Evolutionary conservation across 2,329 filamentous ascomycete species (phyloP), one percentile per base, ranked within the genome.

Genomic region (Penicillium brasilianum): DNA sequence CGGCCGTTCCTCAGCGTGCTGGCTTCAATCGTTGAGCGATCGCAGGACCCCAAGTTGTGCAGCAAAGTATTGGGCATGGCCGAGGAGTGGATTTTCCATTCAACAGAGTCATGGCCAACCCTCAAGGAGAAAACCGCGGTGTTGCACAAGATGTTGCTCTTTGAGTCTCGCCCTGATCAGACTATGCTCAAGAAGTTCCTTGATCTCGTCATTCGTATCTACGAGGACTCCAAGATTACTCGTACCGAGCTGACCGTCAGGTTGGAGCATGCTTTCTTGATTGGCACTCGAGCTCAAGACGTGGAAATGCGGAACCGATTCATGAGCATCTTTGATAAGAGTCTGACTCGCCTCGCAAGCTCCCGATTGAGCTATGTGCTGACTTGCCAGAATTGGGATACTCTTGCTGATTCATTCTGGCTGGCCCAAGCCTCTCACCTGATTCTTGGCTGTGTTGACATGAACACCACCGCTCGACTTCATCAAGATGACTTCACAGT

Each of bases 91-190:
- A 91, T 99, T 6, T 99, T 99, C 82, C 87, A 92, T 66, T 95
- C 92, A 0, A 93, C 92, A 60, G 95, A 97, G 65, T 95, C 93
- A 1, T 97, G 95, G 85, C 95, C 95, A 0, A 99, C 95, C 0
- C 84, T 99, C 1, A 99, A 99, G 77, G 96, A 99, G 78, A 99
- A 99, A 82, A 98, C 94, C 0, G 96, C 96, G 1, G 95, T 99
- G 1, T 81, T 99, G n/a, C 93, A 96, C 71, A 99, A 99, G 80
- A 99, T 99, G 95, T 82, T 98, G 16, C 89, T 93, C 0, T 99
- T 99, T 69, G 95, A 99, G 77, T 88, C 91, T 59, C 87, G 95
- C 41, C 80, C 85, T 30, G 94, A 98, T 73, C 87, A 89, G 34
- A 92, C 90, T 0, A 89, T 99, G 80, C 83, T 99, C 59, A 93